These are phyloP conservation scores for Digitaria exilis DNA, from an alignment of 202 grass and related monocot genomes.

Conservation along the genomic window DNA sequence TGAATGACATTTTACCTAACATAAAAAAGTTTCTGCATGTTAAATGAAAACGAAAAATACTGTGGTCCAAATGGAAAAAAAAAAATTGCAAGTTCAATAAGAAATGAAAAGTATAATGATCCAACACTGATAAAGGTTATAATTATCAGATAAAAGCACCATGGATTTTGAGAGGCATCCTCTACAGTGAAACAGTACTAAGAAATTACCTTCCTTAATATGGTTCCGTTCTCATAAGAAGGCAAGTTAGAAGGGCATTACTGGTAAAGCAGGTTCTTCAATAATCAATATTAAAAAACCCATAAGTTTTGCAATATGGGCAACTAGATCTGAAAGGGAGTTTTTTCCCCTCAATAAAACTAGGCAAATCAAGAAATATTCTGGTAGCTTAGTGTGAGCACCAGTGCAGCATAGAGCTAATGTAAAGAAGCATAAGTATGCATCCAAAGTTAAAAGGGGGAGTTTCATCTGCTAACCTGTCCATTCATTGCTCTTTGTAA, in stretches of 20 bases:
- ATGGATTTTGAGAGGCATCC: neutral
- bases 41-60: constrained; percentile 26
- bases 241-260: constrained; percentile 30
- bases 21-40: constrained; percentile 18
- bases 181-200: neutral
- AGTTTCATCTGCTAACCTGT: constrained; percentile 66
- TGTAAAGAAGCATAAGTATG: constrained; percentile 22
- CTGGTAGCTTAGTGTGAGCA: constrained; percentile 6
- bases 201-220: constrained; percentile 9
- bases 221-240: neutral
- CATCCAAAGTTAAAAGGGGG: constrained; percentile 20
- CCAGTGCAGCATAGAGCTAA: constrained; percentile 5
- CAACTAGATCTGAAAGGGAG: constrained; percentile 30
- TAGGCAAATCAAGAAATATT: neutral
- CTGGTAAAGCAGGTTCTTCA: neutral
- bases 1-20: constrained; percentile 87
- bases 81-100: constrained; percentile 43
- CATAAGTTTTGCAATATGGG: constrained; percentile 9
- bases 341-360: neutral
- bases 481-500: constrained; percentile 99
- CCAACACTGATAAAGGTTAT: neutral
- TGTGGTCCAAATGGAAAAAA: constrained; percentile 8
- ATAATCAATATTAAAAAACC: neutral
- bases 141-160: constrained; percentile 33
- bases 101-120: constrained; percentile 21